phyloP scores from a whole-genome alignment of 768 basidiomycete species.

The Boletus eberwhitei region DNA sequence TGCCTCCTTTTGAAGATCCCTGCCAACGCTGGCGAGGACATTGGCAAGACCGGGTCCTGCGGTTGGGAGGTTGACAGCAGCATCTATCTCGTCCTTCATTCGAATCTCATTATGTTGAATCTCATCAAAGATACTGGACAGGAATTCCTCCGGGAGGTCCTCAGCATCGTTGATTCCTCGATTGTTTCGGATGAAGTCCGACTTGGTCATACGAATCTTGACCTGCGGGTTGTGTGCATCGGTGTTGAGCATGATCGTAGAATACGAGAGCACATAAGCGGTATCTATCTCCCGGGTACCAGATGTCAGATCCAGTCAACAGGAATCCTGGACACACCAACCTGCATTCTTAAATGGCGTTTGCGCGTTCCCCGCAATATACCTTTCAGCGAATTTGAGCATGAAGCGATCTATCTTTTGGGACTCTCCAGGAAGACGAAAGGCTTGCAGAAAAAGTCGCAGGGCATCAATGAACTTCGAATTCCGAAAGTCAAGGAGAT shows the following conservation, averaged over 20 bases:
- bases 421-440: conserved; percentile 94
- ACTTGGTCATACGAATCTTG: conserved; percentile 91
- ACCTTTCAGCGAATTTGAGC: conserved; percentile 98
- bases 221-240: conserved; percentile 95
- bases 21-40: conserved; percentile 83
- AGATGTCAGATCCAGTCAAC: conserved; percentile 6
- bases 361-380: conserved; percentile 82
- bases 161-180: conserved; percentile 91
- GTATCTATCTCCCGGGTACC: conserved; percentile 54
- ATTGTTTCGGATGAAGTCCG: conserved; percentile 92
- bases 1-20: conserved; percentile 94
- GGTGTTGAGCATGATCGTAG: conserved; percentile 94
- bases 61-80: conserved; percentile 37
- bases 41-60: conserved; percentile 72
- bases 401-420: conserved; percentile 99
- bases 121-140: conserved; percentile 81
- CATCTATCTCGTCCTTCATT: conserved; percentile 97
- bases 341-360: conserved; percentile 93
- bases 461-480: conserved; percentile 86
- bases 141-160: conserved; percentile 83
- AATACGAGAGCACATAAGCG: conserved; percentile 93
- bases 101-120: conserved; percentile 91
- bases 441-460: conserved; percentile 86
- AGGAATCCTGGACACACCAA: conserved; percentile 34
- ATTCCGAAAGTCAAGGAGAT: conserved; percentile 82